Conservation (phyloP, 305 asterid species). For the Fraxinus albicans region DNA sequence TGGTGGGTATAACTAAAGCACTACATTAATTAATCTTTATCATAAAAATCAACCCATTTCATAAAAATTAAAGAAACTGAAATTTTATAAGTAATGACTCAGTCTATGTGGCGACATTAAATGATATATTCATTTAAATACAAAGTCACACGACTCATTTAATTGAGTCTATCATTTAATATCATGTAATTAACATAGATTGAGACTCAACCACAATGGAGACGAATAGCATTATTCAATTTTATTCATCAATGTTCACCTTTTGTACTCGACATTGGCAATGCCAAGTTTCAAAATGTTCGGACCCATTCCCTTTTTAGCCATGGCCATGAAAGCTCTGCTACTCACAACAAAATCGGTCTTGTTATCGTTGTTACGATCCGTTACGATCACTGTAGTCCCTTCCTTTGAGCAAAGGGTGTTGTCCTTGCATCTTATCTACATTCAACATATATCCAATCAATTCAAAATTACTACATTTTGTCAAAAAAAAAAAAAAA, state of each 20-base stretch:
- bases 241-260: slow-evolving; percentile 31
- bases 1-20: slow-evolving; percentile 19
- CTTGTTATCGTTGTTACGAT: slow-evolving; percentile 39
- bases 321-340: slow-evolving; percentile 70
- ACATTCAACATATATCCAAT: slow-evolving; percentile 6
- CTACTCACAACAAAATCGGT: slow-evolving; percentile 75
- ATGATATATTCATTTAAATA: too few relatives aligned
- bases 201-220: too few relatives aligned
- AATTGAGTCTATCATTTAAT: too few relatives aligned
- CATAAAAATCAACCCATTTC: not conserved
- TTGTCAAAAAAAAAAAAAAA: not conserved
- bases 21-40: not conserved
- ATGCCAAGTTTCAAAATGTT: slow-evolving; percentile 53
- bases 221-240: too few relatives aligned
- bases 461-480: not conserved
- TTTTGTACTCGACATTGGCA: slow-evolving; percentile 58
- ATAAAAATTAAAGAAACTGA: not conserved
- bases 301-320: slow-evolving; percentile 47
- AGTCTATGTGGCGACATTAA: too few relatives aligned
- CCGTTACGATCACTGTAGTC: slow-evolving; percentile 48
- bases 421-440: slow-evolving; percentile 65
- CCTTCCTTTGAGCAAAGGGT: slow-evolving; percentile 54
- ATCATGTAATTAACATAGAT: too few relatives aligned
- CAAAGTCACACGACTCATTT: too few relatives aligned
- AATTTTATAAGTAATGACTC: too few relatives aligned